Evolutionary conservation across 208 protist genomes (phyloP), one percentile per base, ranked within the genome.

Genomic region (Leishmania guyanensis): DNA sequence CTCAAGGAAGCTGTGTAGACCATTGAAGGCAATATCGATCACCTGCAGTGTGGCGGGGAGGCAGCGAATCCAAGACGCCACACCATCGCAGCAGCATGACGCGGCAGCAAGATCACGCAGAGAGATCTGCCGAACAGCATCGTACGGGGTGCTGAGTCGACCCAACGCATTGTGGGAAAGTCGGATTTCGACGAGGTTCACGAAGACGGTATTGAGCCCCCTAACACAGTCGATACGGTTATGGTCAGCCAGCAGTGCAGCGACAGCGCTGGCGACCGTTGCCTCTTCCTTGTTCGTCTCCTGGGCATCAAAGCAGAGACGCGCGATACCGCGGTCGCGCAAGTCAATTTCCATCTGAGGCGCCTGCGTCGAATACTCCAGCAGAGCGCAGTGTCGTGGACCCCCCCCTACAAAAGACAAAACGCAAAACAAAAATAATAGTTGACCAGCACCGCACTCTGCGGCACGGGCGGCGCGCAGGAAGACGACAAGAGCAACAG

Each of bases 281-380:
- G 69, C 80, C 77, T 95, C 94, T 78, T 96, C 91, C 36, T 71
- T 60, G 14, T 74, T 88, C 0, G 86, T 82, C 33, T 83, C 70
- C 66, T 75, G 66, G 1, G 56, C 68, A 69, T 91, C 87, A 75
- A 97, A 97, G 68, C 83, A 84, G 9, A 97, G 86, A 76, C 95
- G 92, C 51, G 77, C 83, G 56, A 97, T 94, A 17, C 82, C 87
- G 56, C 91, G 87, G 72, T 89, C 64, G 33, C 84, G 86, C 64
- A 97, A 78, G 62, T 97, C 91, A 68, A 97, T 86, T 29, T 96
- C 88, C 94, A 97, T 97, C 60, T 60, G 14, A 39, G n/a, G 16
- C 12, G 26, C 43, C 51, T 9, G 2, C 16, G 48, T 36, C 10
- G 56, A 78, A 46, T 43, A 68, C 20, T 36, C 56, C 20, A 26